Conservation (phyloP, 176 grass and related monocot species). For the Bothriochloa decipiens region DNA sequence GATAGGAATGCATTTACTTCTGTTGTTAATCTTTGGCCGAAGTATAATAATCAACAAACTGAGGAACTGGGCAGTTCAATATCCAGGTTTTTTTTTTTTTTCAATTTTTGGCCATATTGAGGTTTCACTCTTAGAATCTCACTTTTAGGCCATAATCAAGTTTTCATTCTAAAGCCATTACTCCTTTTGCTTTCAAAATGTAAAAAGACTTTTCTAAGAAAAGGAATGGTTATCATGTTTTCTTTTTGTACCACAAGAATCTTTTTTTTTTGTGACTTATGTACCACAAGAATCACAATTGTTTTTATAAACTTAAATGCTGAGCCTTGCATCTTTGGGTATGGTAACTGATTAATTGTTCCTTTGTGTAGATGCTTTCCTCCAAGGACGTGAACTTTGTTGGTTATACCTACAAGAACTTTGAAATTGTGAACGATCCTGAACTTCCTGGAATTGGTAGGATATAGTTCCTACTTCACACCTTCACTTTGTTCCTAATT, state of each 20-base stretch:
- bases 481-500: constrained; percentile 8
- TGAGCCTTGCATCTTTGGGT: constrained; percentile 13
- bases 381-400: constrained; percentile 65
- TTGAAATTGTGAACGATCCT: constrained; percentile 57
- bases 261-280: too few relatives aligned
- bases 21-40: neutral
- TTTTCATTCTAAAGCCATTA: neutral
- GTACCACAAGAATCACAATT: neutral
- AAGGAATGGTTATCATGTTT: neutral
- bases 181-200: neutral
- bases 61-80: neutral
- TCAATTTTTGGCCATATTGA: neutral
- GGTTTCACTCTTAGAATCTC: neutral
- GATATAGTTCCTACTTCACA: constrained; percentile 25
- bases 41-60: neutral
- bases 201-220: neutral
- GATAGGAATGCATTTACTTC: constrained; percentile 22
- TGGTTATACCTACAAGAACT: constrained; percentile 60
- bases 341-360: constrained; percentile 25
- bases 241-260: neutral
- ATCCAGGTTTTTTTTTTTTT: neutral
- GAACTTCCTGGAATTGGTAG: constrained; percentile 59
- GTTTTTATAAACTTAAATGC: neutral
- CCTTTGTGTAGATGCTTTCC: constrained; percentile 54
- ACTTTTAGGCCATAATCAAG: neutral